phyloP scores from a whole-genome alignment of 352 stramenopile species.

The Phytophthora pini region DNA sequence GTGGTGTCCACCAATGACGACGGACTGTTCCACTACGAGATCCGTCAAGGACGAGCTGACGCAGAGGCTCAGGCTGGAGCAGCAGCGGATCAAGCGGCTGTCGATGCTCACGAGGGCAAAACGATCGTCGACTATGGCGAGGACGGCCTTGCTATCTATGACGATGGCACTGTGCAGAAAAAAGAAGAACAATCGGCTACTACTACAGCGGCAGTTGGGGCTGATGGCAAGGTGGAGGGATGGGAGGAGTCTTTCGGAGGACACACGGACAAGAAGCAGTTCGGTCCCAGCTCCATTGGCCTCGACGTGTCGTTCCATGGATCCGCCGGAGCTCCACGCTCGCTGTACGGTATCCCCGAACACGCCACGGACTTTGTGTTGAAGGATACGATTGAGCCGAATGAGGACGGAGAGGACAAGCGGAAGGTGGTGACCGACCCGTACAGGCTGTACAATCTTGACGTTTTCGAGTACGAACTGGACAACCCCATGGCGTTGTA shows the following conservation, averaged over 20 bases:
- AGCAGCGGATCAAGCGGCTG: conserved; percentile 30
- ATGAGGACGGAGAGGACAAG: conserved; percentile 21
- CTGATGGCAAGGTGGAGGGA: conserved; percentile 71
- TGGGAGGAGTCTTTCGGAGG: conserved; percentile 96
- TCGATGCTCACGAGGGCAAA: conserved; percentile 90
- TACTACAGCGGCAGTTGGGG: conserved; percentile 17
- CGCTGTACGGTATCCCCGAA: conserved; percentile 98
- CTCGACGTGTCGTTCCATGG: conserved; percentile 95
- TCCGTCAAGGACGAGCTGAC: conserved; percentile 71
- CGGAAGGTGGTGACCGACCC: conserved; percentile 86
- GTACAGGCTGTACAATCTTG: conserved; percentile 99
- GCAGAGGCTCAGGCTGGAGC: conserved; percentile 34
- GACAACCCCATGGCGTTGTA: conserved; percentile 99
- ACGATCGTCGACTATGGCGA: conserved; percentile 98
- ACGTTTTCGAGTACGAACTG: conserved; percentile 99
- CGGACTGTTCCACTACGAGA: conserved; percentile 77
- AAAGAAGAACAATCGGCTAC: conserved; percentile 45
- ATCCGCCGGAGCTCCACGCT: conserved; percentile 53
- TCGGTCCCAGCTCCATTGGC: conserved; percentile 93
- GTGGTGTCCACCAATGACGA: conserved; percentile 71
- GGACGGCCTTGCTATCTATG: conserved; percentile 97
- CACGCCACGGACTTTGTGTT: conserved; percentile 95
- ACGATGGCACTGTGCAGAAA: conserved; percentile 91
- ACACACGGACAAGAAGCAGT: conserved; percentile 90
- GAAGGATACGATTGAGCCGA: conserved; percentile 90